Conservation (phyloP, 208 protist species). For the Leishmania amazonensis region DNA sequence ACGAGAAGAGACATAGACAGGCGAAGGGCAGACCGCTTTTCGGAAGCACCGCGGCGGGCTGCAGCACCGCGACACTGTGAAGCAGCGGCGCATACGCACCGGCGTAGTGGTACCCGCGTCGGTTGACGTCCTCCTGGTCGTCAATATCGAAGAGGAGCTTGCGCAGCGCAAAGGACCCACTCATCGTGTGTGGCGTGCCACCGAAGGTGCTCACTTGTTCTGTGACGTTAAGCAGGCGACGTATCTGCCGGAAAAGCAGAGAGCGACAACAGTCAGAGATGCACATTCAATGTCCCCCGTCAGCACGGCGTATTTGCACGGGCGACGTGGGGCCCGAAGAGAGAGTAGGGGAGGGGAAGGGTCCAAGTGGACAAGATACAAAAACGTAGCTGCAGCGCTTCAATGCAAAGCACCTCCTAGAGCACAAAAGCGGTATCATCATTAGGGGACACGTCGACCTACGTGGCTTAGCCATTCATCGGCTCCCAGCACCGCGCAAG, state of each 20-base stretch:
- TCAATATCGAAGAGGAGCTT: constrained; percentile 63
- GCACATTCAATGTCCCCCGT: not conserved
- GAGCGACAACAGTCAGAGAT: not conserved
- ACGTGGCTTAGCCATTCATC: not conserved
- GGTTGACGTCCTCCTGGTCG: constrained; percentile 47
- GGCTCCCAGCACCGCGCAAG: not conserved
- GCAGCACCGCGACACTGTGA: constrained; percentile 38
- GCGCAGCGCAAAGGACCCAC: constrained; percentile 68
- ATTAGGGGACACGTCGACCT: not conserved
- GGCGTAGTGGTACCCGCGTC: constrained; percentile 71
- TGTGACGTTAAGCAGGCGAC: not conserved
- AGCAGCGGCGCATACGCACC: constrained; percentile 67
- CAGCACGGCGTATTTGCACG: not conserved
- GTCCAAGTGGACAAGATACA: not conserved
- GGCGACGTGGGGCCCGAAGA: not conserved
- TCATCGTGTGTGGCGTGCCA: constrained; percentile 35
- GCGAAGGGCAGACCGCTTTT: constrained; percentile 56
- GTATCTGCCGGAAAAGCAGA: not conserved
- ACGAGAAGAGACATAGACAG: constrained; percentile 49
- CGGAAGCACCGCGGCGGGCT: constrained; percentile 57
- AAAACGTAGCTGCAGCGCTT: not conserved
- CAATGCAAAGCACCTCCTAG: not conserved
- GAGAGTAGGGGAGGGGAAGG: not conserved
- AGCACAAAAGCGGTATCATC: not conserved
- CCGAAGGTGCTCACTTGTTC: not conserved